Conservation (phyloP, 1,139 yeast species). For the Pichia sp. region DNA sequence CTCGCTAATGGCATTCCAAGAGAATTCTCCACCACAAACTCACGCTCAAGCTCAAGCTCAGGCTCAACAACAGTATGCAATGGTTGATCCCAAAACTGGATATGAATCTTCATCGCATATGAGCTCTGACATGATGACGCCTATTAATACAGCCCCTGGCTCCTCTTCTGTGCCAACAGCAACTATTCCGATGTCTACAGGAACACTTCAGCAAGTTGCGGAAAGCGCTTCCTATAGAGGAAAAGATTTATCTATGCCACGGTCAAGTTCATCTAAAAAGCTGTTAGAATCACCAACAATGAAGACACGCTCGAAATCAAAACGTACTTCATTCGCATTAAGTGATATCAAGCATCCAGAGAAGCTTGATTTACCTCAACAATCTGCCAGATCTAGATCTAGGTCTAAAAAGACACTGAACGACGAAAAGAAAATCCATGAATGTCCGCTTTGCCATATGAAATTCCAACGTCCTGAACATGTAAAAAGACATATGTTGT, state of each 20-base stretch:
- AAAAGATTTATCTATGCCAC: neutral
- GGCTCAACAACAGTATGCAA: neutral
- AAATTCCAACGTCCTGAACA: slow-evolving; percentile 88
- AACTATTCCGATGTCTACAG: neutral
- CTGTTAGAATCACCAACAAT: slow-evolving; percentile 8
- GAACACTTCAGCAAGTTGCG: slow-evolving; percentile 14
- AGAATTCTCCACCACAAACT: neutral
- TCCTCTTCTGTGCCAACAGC: slow-evolving; percentile 9
- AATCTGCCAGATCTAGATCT: slow-evolving; percentile 31
- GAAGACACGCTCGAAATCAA: slow-evolving; percentile 12
- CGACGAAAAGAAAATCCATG: slow-evolving; percentile 59
- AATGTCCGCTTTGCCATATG: slow-evolving; percentile 73
- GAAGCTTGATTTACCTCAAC: slow-evolving; percentile 30
- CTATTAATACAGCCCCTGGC: neutral
- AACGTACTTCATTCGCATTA: slow-evolving; percentile 1
- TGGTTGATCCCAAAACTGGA: neutral
- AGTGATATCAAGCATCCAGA: slow-evolving; percentile 22
- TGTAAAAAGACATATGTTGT: slow-evolving; percentile 82
- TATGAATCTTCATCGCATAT: slow-evolving; percentile 1
- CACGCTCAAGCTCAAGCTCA: neutral
- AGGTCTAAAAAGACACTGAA: slow-evolving; percentile 37
- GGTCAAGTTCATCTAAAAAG: neutral
- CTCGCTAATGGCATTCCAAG: neutral
- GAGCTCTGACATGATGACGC: neutral
- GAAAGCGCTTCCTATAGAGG: slow-evolving; percentile 2